Conservation (phyloP, 495 filamentous ascomycete species). For the Pseudomonodictys pantanalensis region DNA sequence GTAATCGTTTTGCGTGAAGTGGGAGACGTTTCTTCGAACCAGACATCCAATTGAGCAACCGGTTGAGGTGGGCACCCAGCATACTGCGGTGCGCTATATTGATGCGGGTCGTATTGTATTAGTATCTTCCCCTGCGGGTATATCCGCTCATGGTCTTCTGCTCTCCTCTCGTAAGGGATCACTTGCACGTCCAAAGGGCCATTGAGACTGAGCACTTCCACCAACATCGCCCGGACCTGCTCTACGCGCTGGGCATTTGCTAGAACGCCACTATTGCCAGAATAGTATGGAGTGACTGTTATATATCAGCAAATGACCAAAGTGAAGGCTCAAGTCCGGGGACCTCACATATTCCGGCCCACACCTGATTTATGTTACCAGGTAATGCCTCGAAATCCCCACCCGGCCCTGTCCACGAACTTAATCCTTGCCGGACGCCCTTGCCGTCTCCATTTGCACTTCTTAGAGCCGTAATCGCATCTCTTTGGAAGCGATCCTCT, state of each 20-base stretch:
- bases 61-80: no score
- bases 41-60: no score
- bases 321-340: not conserved
- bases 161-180: not conserved
- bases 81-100: no score
- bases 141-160: not conserved
- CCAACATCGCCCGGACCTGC: not conserved
- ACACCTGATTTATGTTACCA: not conserved
- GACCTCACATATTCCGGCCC: not conserved
- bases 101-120: not conserved
- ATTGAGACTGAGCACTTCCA: not conserved
- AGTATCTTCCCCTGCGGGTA: not conserved
- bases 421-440: not conserved
- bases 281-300: not conserved
- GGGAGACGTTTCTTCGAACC: no score
- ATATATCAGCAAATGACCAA: not conserved
- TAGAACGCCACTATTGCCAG: not conserved
- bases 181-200: not conserved
- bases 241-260: not conserved
- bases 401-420: not conserved
- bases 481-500: not conserved
- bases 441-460: not conserved
- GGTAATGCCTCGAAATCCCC: not conserved
- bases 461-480: not conserved
- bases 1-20: no score